A percentile compares a stretch with the other conserved stretches of the same genome.
These are phyloP conservation scores for Geosmithia flava DNA, from an alignment of 2,329 filamentous ascomycete genomes.

Conservation along the genomic window DNA sequence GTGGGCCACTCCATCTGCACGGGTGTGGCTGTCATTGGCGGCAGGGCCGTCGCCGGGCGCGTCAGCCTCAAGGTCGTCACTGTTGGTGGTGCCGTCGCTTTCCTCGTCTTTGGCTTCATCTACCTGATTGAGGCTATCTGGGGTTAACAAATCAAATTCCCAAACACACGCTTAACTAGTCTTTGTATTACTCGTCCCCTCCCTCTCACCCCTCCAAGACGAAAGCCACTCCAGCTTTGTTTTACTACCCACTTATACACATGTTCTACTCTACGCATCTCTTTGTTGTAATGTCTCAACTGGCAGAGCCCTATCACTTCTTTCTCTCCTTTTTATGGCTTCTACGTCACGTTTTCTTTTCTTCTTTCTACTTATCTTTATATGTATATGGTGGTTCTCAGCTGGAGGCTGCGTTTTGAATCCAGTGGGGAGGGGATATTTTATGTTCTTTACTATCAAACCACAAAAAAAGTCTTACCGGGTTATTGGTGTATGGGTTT, in stretches of 20 bases:
- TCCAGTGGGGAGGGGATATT: neutral
- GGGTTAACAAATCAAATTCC: too few relatives aligned
- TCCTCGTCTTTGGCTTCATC: conserved; percentile 82
- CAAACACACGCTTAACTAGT: neutral
- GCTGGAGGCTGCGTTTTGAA: neutral
- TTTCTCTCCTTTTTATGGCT: neutral
- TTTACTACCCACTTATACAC: neutral
- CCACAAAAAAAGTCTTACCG: too few relatives aligned
- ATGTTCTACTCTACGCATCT: neutral
- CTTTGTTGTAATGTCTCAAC: neutral
- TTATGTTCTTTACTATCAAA: neutral
- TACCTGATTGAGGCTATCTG: conserved; percentile 76
- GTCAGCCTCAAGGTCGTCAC: conserved; percentile 96
- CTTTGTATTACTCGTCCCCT: neutral
- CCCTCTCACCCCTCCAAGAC: neutral
- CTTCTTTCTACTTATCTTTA: neutral
- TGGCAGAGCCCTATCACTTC: neutral
- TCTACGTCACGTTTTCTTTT: neutral
- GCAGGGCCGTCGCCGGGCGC: conserved; percentile 79
- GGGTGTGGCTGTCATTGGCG: conserved; percentile 80
- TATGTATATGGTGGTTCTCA: neutral
- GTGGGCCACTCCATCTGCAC: conserved; percentile 84
- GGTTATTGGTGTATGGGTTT: too few relatives aligned
- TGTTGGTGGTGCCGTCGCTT: conserved; percentile 79
- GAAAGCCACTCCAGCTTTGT: neutral